Base-by-base conservation (phyloP, 176 grass and related monocot species). In the Urochloa ruziziensis region DNA sequence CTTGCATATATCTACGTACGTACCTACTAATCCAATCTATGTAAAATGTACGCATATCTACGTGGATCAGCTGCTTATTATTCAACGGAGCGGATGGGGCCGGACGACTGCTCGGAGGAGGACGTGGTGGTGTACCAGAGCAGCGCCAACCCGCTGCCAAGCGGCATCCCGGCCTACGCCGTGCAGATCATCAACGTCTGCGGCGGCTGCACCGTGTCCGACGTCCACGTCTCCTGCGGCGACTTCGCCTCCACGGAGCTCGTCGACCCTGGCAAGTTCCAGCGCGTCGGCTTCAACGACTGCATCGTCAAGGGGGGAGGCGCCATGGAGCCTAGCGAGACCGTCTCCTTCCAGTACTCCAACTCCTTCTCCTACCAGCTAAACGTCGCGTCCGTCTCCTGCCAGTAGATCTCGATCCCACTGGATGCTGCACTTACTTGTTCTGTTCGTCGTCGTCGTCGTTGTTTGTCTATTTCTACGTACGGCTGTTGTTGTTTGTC, bases 181-280 rank as follows among this genome's bases (percentile, higher is more conserved):
- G 69, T 83, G 70, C 35, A 49, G 9, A 74, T 83, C 57, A 10
- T 64, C 28, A 83, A 85, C 61, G 47, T 39, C 10, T 76, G 83
- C 62, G 34, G 19, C 9, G 60, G 14, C 1, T 84, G 82, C 73
- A n/a, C 35, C 14, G 73, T 85, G n/a, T 78, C 62, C 15, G 15
- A 85, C 59, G 73, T 85, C 13, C 83, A 85, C 61, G 37, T 85
- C 33, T 21, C 59, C 24, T 85, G 83, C 74, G 73, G 74, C 44
- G 48, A 76, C 9, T 85, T 85, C 83, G 73, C 72, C 13, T 85
- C 83, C 62, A 76, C 83, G 61, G 44, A 67, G 58, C 46, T 67
- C 4, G 52, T 78, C 33, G 62, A 85, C 46, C 83, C 73, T 11
- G 23, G 4, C 47, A 67, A 52, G 46, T 78, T 85, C 74, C 83